Conservation (phyloP, 2,329 filamentous ascomycete genomes). For the Onygena corvina region DNA sequence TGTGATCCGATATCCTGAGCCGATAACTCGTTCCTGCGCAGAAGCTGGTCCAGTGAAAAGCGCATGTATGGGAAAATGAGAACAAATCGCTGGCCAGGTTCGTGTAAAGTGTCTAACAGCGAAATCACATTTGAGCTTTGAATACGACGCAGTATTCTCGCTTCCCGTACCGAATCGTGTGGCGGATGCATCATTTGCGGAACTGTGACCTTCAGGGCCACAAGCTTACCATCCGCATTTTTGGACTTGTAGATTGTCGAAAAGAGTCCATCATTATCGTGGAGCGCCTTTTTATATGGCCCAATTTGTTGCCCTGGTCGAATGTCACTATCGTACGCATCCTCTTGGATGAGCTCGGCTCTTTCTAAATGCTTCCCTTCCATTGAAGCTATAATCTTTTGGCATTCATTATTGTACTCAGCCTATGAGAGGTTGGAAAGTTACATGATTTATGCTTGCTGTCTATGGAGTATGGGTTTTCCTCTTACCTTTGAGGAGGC, state of each 20-base stretch:
- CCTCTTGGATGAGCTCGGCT: conserved; percentile 19
- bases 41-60: conserved; percentile 56
- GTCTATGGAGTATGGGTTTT: neutral
- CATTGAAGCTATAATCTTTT: conserved; percentile 25
- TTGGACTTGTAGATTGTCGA: conserved; percentile 68
- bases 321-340: conserved; percentile 18
- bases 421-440: conserved; percentile 35
- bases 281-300: conserved; percentile 44
- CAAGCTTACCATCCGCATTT: conserved; percentile 31
- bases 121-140: conserved; percentile 41
- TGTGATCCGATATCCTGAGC: conserved; percentile 34
- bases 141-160: conserved; percentile 51
- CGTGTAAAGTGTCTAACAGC: conserved; percentile 58
- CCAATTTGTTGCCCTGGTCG: conserved; percentile 38
- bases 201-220: conserved; percentile 77
- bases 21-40: conserved; percentile 30
- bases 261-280: conserved; percentile 57
- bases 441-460: neutral
- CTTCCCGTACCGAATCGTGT: conserved; percentile 71
- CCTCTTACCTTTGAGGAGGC: conserved; percentile 29
- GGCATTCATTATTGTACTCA: conserved; percentile 40
- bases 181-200: conserved; percentile 62
- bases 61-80: conserved; percentile 78
- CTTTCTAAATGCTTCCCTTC: conserved; percentile 16
- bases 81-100: conserved; percentile 60